Percentiles rank a stretch among this genome's conserved stretches.
Conservation (phyloP, 2,329 filamentous ascomycete species). For the Xylariaceae sp. region DNA sequence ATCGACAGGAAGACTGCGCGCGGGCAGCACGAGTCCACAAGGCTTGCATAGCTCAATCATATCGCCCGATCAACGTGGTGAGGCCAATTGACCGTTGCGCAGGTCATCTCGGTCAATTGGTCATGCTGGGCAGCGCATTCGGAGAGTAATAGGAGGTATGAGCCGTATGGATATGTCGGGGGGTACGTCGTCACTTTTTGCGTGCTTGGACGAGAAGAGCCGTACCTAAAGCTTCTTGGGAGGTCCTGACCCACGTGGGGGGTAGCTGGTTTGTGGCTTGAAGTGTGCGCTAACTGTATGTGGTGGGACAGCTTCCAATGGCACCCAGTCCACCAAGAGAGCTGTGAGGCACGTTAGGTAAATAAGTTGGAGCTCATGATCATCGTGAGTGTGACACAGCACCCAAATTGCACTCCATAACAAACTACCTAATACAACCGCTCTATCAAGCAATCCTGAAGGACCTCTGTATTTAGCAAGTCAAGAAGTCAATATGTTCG, state of each 20-base stretch:
- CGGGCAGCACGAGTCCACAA: slow-evolving; percentile 63
- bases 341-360: too few species aligned
- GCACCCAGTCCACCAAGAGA: too few species aligned
- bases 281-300: background rate
- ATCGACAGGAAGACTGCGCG: slow-evolving; percentile 56
- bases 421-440: too few species aligned
- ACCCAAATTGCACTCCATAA: too few species aligned
- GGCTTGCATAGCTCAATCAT: slow-evolving; percentile 54
- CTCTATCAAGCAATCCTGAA: too few species aligned
- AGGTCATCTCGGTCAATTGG: slow-evolving; percentile 13
- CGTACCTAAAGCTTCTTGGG: background rate
- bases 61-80: slow-evolving; percentile 13
- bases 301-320: too few species aligned
- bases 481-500: slow-evolving; percentile 50
- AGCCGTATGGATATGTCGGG: background rate
- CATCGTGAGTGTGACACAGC: too few species aligned
- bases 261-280: too few species aligned
- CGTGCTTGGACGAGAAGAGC: background rate
- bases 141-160: too few species aligned
- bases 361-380: too few species aligned
- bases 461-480: too few species aligned
- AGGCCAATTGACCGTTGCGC: slow-evolving; percentile 3
- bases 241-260: slow-evolving; percentile 3
- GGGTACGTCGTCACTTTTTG: background rate
- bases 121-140: slow-evolving; percentile 2